Evolutionary conservation across 805 yeast genomes (phyloP), one percentile per base, ranked within the genome.

Genomic region (Barnettozyma botsteinii): DNA sequence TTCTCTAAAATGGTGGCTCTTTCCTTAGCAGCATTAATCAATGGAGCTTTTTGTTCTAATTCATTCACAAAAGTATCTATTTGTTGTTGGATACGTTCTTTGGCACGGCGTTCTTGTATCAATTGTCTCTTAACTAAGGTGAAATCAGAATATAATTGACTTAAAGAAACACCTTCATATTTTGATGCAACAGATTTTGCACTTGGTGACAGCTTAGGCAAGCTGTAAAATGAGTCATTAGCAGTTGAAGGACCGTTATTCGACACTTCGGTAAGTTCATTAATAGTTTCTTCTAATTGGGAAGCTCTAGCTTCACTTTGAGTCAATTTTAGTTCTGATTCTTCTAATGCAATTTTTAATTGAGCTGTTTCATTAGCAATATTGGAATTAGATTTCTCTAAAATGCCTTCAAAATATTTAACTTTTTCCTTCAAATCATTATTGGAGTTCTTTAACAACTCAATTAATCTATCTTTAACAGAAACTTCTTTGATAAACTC

Each of bases 11-110:
- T 58, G 47, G 67, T 56, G 50, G 87, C 69, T 60, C 74, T 75
- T 40, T 73, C 76, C 61, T 70, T 79, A 51, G 79, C 83, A 38
- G 79, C 81, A 62, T 66, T 75, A 34, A 91, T 72, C 3, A 81
- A 65, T 0, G 98, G 97, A 40, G 85, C 79, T 52, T 84, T 80
- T 23, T 74, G 69, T 52, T 87, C 94, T 46, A 89, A 66, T 58
- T 88, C 96, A 15, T 70, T 68, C 24, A 88, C 77, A 48, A 91
- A 79, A 1, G 70, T 66, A 50, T 83, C 81, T 42, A 89, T 67
- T 58, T 86, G 91, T 26, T 66, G 60, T 40, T 88, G 84, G 43
- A 91, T 67, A 40, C 74, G 72, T 42, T 77, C 79, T 50, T 85
- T 86, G 38, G 83, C 81, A 14, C 80, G 70, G 51, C 79, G 75